phyloP scores from a whole-genome alignment of 2,329 filamentous ascomycete species.

The Aureobasidium sp. region DNA sequence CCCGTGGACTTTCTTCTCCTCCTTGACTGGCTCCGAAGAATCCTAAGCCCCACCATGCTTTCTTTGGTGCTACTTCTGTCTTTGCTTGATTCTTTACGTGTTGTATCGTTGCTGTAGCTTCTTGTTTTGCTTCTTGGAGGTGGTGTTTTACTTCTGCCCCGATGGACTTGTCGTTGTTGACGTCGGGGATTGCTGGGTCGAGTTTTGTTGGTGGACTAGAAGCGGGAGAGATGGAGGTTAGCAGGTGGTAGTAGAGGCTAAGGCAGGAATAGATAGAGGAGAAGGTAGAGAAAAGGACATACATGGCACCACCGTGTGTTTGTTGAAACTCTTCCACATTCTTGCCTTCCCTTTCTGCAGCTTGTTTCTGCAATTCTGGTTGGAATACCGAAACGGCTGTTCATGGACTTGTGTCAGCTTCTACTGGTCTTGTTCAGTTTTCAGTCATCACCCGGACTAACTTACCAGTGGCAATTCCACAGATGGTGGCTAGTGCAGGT shows the following conservation, averaged over 20 bases:
- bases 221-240: not conserved
- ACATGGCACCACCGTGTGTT: slow-evolving; percentile 21
- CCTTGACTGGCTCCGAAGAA: slow-evolving; percentile 20
- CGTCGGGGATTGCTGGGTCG: slow-evolving; percentile 24
- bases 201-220: not conserved
- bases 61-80: slow-evolving; percentile 19
- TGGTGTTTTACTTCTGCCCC: slow-evolving; percentile 13
- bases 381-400: slow-evolving; percentile 33
- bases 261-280: no score
- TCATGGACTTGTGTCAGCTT: no score
- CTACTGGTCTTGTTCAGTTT: no score
- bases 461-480: slow-evolving; percentile 28
- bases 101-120: slow-evolving; percentile 1
- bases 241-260: no score
- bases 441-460: no score
- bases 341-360: slow-evolving; percentile 27
- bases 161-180: slow-evolving; percentile 18
- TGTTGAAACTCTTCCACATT: slow-evolving; percentile 23
- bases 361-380: slow-evolving; percentile 33
- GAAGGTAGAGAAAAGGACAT: not conserved
- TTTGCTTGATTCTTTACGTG: slow-evolving; percentile 16
- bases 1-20: slow-evolving; percentile 17
- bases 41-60: slow-evolving; percentile 23
- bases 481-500: slow-evolving; percentile 23
- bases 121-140: not conserved